Evolutionary conservation across 495 filamentous ascomycete genomes (phyloP), one percentile per base, ranked within the genome.

Genomic region (Usnea hakonensis): DNA sequence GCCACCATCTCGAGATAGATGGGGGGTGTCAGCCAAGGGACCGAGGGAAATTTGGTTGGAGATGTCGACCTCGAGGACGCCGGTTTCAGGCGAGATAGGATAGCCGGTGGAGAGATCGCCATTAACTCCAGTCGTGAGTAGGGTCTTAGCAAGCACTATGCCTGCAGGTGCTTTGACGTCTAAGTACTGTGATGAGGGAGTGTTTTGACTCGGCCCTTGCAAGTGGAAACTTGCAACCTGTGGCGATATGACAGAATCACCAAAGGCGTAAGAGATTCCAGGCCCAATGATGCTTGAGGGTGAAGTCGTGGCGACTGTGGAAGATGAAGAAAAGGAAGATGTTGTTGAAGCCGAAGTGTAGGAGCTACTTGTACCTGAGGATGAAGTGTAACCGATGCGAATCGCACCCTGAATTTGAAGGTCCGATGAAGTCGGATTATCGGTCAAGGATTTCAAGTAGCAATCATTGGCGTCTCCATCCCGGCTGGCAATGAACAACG

Each of bases 1-100:
- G 28, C 72, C 72, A 19, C 70, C 72, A 44, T 74, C 72, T 43
- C 72, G 70, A 16, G 72, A 74, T 10, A 74, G 38, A 60, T 69
- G 72, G n/a, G 72, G 72, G 4, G 41, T 57, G 14, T 59, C 58
- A 17, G 44, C 58, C 33, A 74, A 61, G 48, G 64, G 44, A 9
- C 60, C 44, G 4, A 73, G 60, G 11, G 50, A 37, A 36, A 61
- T 57, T 40, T 71, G 63, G 30, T 69, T 71, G 3, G 67, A 54
- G 11, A 40, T 52, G 40, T 72, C 69, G 38, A 72, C 52, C 33
- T 66, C 60, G 23, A 73, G 68, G 23, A 62, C 44, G 8, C 71
- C 71, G 14, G 71, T 70, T 28, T 70, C 60, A 21, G 36, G 33
- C 21, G 71, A 67, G 13, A 73, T 43, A 37, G 64, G 68, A 48